A percentile compares a stretch with the other conserved stretches of the same genome.
Conservation (phyloP, 495 filamentous ascomycete species). For the Acidomyces sp. region DNA sequence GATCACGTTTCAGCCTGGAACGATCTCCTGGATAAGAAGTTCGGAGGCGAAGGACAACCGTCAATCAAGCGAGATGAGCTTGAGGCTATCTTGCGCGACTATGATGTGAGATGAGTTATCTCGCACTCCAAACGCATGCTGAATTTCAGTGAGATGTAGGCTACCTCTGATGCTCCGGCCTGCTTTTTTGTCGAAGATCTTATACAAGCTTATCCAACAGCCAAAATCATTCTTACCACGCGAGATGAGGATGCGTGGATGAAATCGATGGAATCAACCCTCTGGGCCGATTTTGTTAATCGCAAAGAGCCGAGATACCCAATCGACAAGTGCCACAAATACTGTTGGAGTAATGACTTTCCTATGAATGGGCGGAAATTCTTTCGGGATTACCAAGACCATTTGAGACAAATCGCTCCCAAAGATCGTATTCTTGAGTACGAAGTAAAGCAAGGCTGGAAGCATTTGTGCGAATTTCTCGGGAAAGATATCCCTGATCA, state of each 20-base stretch:
- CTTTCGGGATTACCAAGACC: not conserved
- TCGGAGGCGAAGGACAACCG: not conserved
- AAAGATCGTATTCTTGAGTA: conserved; percentile 1
- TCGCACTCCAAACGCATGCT: not conserved
- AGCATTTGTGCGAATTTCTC: conserved; percentile 11
- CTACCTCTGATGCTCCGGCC: conserved; percentile 2
- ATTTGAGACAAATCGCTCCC: conserved; percentile 37
- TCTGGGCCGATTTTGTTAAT: not conserved
- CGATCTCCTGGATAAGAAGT: not conserved
- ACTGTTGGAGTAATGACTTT: conserved; percentile 1
- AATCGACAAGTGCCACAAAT: not conserved
- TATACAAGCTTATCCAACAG: conserved; percentile 3
- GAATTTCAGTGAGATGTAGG: not conserved
- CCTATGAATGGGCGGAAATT: not conserved
- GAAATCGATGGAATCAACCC: not conserved
- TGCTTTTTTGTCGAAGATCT: conserved; percentile 5
- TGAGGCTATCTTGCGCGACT: not conserved
- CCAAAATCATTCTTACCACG: conserved; percentile 9
- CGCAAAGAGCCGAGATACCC: not conserved
- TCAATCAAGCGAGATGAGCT: not conserved
- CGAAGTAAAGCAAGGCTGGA: conserved; percentile 10
- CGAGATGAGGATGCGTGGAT: conserved; percentile 6
- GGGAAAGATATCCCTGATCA: conserved; percentile 1
- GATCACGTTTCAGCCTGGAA: not conserved
- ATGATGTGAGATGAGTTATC: not conserved